Base-by-base conservation (phyloP, 164 flowering plant species). In the Stephania japonica region DNA sequence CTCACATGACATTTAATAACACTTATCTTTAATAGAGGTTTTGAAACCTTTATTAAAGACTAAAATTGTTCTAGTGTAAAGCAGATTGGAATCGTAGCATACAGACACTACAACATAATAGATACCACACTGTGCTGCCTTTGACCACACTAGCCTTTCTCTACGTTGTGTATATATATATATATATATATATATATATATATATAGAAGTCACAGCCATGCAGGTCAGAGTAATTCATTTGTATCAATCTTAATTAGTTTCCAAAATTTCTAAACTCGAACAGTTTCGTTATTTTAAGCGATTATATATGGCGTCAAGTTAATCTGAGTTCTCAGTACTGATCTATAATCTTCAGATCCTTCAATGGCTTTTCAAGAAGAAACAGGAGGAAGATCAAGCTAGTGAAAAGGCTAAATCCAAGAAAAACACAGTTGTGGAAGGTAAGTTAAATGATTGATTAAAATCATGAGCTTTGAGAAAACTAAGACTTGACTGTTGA, bases 81-180 rank as follows among this genome's bases (percentile, higher is more conserved):
- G 43, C 25, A 77, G 78, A 77, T 61, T 73, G 72, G 83, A 82
- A 86, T 82, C 82, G 80, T 83, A 27, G 78, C 71, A 75, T 63
- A 47, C 77, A 80, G 81, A 81, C 87, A 86, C 38, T 1, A 32
- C 38, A 74, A 74, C 81, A 82, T 78, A 80, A 77, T 81, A 75
- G 84, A 83, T 84, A 81, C 73, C 76, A 74, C 73, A 47, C 26
- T 71, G 69, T 77, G 79, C 83, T 83, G 85, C 83, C 85, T 65
- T 78, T 84, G 82, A 80, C 76, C 19, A 72, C 26, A 67, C 38
- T 44, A 32, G 19, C n/a, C 62, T 16, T n/a, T 56, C n/a, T 56
- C 62, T n/a, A 56, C 62, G 16, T n/a, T 56, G 19, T 56, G 1
- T 56, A 56, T 65, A 44, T 25, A n/a, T n/a, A n/a, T n/a, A n/a